These are phyloP conservation scores for Starmerella stellata DNA, from an alignment of 805 yeast genomes.

Conservation along the genomic window DNA sequence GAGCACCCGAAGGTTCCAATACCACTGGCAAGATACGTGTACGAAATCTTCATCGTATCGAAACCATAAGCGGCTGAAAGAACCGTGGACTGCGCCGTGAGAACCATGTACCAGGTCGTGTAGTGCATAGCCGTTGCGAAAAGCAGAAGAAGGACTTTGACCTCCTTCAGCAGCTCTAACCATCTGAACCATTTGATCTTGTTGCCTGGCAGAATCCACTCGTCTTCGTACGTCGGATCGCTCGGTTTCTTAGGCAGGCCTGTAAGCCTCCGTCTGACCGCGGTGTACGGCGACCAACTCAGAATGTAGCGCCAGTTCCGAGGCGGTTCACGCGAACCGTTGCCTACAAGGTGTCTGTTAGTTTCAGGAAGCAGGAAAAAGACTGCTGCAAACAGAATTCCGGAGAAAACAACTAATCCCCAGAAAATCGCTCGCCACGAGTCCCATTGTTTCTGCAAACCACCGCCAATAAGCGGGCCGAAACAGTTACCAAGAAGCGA, in stretches of 20 bases:
- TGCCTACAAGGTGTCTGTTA: constrained; percentile 50
- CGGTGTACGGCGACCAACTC: constrained; percentile 17
- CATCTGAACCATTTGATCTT: constrained; percentile 17
- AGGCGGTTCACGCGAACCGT: constrained; percentile 39
- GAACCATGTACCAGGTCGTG: constrained; percentile 50
- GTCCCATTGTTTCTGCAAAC: constrained; percentile 29
- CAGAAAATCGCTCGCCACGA: constrained; percentile 49
- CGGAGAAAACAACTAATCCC: constrained; percentile 52
- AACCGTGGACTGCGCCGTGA: constrained; percentile 45
- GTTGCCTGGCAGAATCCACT: constrained; percentile 15
- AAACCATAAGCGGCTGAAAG: constrained; percentile 35
- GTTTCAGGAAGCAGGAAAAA: constrained; percentile 53
- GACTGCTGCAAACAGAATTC: constrained; percentile 24
- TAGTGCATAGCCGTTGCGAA: constrained; percentile 46
- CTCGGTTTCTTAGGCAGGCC: constrained; percentile 17
- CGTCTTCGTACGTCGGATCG: constrained; percentile 12
- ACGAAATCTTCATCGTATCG: constrained; percentile 41
- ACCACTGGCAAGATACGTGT: constrained; percentile 61
- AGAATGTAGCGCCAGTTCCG: constrained; percentile 1
- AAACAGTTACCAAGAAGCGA: constrained; percentile 57
- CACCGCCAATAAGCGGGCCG: constrained; percentile 54
- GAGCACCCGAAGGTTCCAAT: constrained; percentile 46
- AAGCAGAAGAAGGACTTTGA: constrained; percentile 33
- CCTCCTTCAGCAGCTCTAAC: constrained; percentile 29
- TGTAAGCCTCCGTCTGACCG: constrained; percentile 7